A percentile compares a stretch with the other conserved stretches of the same genome.
phyloP scores from a whole-genome alignment of 768 basidiomycete genomes.

The Phlegmacium glaucopus region DNA sequence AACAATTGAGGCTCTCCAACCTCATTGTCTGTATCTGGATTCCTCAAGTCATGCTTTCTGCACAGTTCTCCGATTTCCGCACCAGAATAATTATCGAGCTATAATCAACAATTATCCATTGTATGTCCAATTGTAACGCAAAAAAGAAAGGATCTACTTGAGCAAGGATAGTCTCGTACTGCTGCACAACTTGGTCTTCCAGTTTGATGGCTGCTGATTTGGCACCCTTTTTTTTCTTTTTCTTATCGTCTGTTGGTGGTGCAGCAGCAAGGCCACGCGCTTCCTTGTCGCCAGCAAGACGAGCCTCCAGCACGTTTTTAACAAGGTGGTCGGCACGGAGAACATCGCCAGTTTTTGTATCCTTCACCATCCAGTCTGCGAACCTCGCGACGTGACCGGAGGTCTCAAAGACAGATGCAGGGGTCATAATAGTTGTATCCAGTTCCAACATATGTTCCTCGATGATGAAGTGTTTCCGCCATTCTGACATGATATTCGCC shows the following conservation, averaged over 20 bases:
- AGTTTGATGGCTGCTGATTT: slow-evolving; percentile 71
- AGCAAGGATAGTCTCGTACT: slow-evolving; percentile 84
- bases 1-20: slow-evolving; percentile 92
- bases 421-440: slow-evolving; percentile 97
- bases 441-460: slow-evolving; percentile 99
- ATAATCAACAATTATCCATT: slow-evolving; percentile 4
- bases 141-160: slow-evolving; percentile 52
- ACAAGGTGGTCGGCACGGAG: slow-evolving; percentile 96
- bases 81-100: slow-evolving; percentile 95
- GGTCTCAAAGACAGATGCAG: slow-evolving; percentile 90
- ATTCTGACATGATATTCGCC: slow-evolving; percentile 94
- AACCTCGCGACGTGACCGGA: slow-evolving; percentile 98
- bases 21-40: slow-evolving; percentile 91
- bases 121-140: not conserved
- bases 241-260: slow-evolving; percentile 59
- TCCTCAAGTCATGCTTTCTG: slow-evolving; percentile 71
- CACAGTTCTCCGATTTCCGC: slow-evolving; percentile 86
- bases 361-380: slow-evolving; percentile 99
- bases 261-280: slow-evolving; percentile 73
- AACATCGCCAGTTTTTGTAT: slow-evolving; percentile 91
- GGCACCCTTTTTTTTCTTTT: slow-evolving; percentile 75
- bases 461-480: slow-evolving; percentile 97
- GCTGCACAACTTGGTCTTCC: slow-evolving; percentile 65
- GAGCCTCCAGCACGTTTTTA: slow-evolving; percentile 85
- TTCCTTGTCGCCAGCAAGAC: slow-evolving; percentile 87